Conservation (phyloP, 768 basidiomycete species). For the Astraeus odoratus region DNA sequence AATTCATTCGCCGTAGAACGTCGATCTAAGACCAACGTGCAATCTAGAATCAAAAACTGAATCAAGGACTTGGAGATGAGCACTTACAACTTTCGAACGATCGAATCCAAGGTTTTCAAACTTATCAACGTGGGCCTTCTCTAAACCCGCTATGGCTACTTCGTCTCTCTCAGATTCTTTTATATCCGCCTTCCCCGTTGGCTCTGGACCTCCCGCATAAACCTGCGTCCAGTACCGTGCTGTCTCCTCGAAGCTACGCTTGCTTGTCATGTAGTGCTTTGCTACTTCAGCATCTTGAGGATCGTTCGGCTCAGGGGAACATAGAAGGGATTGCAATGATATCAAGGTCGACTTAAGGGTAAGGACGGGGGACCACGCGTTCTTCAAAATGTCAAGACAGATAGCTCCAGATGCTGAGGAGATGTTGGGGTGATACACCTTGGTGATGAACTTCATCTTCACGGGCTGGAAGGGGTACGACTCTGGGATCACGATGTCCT, state of each 20-base stretch:
- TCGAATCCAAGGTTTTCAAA: slow-evolving; percentile 84
- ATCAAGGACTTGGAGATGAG: background rate
- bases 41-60: slow-evolving; percentile 2
- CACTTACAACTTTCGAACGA: slow-evolving; percentile 75
- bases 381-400: slow-evolving; percentile 80
- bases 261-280: slow-evolving; percentile 91
- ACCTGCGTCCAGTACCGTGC: slow-evolving; percentile 91
- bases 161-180: slow-evolving; percentile 34
- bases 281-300: slow-evolving; percentile 98
- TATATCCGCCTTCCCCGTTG: slow-evolving; percentile 31
- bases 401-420: slow-evolving; percentile 93
- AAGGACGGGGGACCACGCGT: slow-evolving; percentile 93
- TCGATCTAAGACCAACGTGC: slow-evolving; percentile 53
- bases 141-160: slow-evolving; percentile 71
- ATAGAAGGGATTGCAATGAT: slow-evolving; percentile 87
- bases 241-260: slow-evolving; percentile 82
- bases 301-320: slow-evolving; percentile 91
- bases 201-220: slow-evolving; percentile 72
- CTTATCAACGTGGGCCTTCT: slow-evolving; percentile 74
- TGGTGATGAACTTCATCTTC: slow-evolving; percentile 98
- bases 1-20: slow-evolving; percentile 81
- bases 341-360: slow-evolving; percentile 96
- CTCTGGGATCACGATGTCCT: slow-evolving; percentile 93
- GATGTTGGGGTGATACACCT: slow-evolving; percentile 94
- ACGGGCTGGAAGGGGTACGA: slow-evolving; percentile 90